phyloP scores from a whole-genome alignment of 495 filamentous ascomycete species.

The Aspergillus diversus region DNA sequence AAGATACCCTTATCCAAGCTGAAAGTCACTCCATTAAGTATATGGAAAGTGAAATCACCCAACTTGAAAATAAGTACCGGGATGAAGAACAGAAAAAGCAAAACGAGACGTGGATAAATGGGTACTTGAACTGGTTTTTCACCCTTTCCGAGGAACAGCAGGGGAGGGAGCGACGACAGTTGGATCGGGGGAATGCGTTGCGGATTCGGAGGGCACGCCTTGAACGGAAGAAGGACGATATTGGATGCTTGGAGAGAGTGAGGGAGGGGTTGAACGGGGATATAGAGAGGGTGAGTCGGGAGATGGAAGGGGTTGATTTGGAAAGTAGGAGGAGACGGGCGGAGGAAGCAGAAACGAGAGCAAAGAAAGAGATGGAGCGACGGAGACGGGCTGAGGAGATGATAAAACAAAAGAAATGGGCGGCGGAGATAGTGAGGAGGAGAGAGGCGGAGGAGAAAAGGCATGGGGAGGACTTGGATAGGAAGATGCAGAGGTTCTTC shows the following conservation, averaged over 20 bases:
- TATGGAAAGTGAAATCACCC: not conserved
- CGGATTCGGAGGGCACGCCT: not conserved
- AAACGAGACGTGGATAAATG: not conserved
- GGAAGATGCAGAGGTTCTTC: not conserved
- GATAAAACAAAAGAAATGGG: not conserved
- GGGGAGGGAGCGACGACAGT: not conserved
- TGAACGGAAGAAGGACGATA: not conserved
- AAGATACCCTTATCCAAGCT: not conserved
- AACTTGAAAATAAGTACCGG: not conserved
- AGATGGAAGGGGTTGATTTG: not conserved
- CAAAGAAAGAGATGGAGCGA: not conserved
- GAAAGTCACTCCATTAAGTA: not conserved
- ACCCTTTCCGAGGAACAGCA: not conserved
- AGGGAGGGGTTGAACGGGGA: not conserved
- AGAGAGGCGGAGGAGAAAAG: not conserved
- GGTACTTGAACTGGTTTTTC: constrained; percentile 1
- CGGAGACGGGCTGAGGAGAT: not conserved
- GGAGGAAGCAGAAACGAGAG: not conserved
- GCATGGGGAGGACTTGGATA: not conserved
- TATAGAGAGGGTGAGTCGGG: not conserved
- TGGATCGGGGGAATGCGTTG: not conserved
- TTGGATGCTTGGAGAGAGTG: not conserved
- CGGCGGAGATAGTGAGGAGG: not conserved
- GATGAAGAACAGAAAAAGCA: not conserved
- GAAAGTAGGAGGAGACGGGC: not conserved